These are phyloP conservation scores for Camelina hispida DNA, from an alignment of 345 rosid species.

Conservation along the genomic window DNA sequence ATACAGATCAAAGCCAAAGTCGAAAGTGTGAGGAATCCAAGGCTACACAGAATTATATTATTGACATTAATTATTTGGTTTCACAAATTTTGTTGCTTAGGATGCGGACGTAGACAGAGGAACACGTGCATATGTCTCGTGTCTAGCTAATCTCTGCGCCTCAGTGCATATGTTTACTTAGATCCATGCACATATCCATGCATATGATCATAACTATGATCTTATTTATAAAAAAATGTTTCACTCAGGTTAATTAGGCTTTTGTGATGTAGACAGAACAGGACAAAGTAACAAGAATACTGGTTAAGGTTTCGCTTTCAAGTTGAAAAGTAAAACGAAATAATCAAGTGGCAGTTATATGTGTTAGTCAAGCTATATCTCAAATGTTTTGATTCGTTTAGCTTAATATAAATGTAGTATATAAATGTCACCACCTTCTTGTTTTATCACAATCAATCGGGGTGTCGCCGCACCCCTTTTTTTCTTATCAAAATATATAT, in stretches of 20 bases:
- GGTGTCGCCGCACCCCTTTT: not conserved
- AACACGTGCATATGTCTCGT: constrained; percentile 48
- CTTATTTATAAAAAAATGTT: constrained; percentile 10
- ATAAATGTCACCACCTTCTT: not conserved
- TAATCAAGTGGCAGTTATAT: constrained; percentile 13
- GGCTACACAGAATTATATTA: constrained; percentile 5
- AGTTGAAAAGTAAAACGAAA: not conserved
- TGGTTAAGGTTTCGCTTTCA: constrained; percentile 34
- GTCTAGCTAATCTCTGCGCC: constrained; percentile 20
- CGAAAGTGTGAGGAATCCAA: constrained; percentile 44
- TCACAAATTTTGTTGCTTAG: constrained; percentile 38
- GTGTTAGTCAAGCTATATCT: not conserved
- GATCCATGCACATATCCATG: constrained; percentile 29
- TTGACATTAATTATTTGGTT: constrained; percentile 19
- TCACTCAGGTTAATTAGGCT: constrained; percentile 9
- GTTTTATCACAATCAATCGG: not conserved
- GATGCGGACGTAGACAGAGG: constrained; percentile 43
- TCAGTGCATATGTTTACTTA: constrained; percentile 20
- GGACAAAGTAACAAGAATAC: constrained; percentile 2
- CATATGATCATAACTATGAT: constrained; percentile 10
- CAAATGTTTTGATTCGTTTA: constrained; percentile 13
- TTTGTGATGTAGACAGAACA: constrained; percentile 7
- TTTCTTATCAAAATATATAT: not conserved
- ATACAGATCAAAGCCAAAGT: constrained; percentile 20
- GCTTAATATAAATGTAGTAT: not conserved